Conservation (phyloP, 1,139 yeast species). For the Arxiozyma telluris region DNA sequence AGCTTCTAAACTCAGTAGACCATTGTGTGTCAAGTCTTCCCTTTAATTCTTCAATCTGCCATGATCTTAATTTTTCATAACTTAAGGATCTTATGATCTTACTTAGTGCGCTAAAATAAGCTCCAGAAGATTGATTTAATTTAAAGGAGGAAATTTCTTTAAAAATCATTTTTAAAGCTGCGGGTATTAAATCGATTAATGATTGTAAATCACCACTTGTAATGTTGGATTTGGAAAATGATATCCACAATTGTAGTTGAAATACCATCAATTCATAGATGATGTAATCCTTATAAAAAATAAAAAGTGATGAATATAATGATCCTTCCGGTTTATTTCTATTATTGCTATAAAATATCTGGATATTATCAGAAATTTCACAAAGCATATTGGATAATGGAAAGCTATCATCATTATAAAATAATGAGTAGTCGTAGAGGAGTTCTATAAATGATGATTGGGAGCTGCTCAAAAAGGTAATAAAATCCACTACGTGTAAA, state of each 20-base stretch:
- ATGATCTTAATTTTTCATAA: conserved; percentile 45
- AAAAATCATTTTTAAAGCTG: conserved; percentile 13
- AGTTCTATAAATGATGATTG: conserved; percentile 22
- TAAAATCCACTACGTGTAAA: conserved; percentile 16
- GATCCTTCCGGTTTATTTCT: conserved; percentile 6
- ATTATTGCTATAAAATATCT: conserved; percentile 10
- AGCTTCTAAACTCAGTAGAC: conserved; percentile 36
- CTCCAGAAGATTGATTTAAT: conserved; percentile 1
- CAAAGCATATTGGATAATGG: conserved; percentile 21
- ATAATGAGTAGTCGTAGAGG: conserved; percentile 23
- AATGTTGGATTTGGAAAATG: conserved; percentile 10
- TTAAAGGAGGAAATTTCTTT: background rate
- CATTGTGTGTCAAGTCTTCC: conserved; percentile 27
- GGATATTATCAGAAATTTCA: conserved; percentile 14
- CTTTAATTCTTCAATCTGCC: conserved; percentile 45
- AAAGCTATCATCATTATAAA: conserved; percentile 20
- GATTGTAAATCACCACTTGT: conserved; percentile 34
- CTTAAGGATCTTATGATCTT: conserved; percentile 25
- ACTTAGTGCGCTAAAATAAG: conserved; percentile 4
- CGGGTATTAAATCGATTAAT: conserved; percentile 22
- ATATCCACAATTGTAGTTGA: conserved; percentile 53
- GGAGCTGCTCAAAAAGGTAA: conserved; percentile 18
- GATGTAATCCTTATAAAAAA: conserved; percentile 18
- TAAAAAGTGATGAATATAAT: conserved; percentile 14
- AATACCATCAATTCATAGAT: conserved; percentile 21